phyloP scores from a whole-genome alignment of 23 red algal genomes.

The Gracilariopsis chorda region DNA sequence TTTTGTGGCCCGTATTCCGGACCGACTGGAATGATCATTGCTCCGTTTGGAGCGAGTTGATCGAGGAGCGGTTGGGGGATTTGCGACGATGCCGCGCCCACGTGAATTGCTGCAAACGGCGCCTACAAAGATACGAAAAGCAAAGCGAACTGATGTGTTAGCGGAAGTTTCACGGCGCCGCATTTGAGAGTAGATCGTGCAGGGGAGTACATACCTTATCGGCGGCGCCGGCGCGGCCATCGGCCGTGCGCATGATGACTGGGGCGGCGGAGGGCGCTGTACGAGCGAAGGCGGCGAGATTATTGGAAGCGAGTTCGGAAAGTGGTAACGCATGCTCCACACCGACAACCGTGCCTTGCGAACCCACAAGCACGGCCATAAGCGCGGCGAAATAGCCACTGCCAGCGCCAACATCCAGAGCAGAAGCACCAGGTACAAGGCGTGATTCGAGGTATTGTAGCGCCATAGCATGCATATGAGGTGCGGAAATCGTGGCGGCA shows the following conservation, averaged over 20 bases:
- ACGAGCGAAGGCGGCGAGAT: conserved; percentile 37
- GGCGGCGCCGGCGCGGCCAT: conserved; percentile 35
- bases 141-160: too few relatives aligned
- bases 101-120: conserved; percentile 86
- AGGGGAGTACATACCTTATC: not conserved
- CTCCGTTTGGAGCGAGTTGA: conserved; percentile 68
- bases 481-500: conserved; percentile 84
- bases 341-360: conserved; percentile 60
- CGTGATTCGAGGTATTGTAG: conserved; percentile 56
- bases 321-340: conserved; percentile 80
- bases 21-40: conserved; percentile 89
- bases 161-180: too few relatives aligned
- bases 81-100: conserved; percentile 73
- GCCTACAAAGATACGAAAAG: not conserved
- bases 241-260: conserved; percentile 47
- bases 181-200: conserved; percentile 28
- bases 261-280: conserved; percentile 5
- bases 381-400: conserved; percentile 74
- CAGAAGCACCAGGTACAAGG: conserved; percentile 41
- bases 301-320: conserved; percentile 22
- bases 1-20: conserved; percentile 36
- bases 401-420: conserved; percentile 84
- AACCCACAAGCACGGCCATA: conserved; percentile 41
- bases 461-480: conserved; percentile 95
- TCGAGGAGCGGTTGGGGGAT: conserved; percentile 73